Conservation (phyloP, 768 basidiomycete genomes). For the Boletus insuetus region DNA sequence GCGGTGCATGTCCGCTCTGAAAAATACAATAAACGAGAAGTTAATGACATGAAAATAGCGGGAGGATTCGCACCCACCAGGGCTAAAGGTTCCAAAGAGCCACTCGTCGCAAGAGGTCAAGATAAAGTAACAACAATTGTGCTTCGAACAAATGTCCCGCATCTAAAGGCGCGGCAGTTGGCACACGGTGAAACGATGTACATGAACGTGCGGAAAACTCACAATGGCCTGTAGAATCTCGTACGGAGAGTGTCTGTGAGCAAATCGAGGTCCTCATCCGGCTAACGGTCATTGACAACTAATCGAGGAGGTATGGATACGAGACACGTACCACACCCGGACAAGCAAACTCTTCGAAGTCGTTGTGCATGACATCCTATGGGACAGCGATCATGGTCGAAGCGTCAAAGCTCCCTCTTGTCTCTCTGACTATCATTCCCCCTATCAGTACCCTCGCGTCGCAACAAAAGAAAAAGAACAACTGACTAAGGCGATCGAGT, state of each 20-base stretch:
- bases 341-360: too few species aligned
- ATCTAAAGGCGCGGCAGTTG: constrained; percentile 4
- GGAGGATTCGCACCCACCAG: neutral
- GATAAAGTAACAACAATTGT: constrained; percentile 12
- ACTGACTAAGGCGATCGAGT: neutral
- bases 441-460: neutral
- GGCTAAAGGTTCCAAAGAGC: constrained; percentile 7
- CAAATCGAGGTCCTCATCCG: constrained; percentile 4
- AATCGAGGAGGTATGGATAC: too few species aligned
- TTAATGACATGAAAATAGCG: too few species aligned
- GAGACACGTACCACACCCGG: too few species aligned
- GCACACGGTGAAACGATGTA: neutral
- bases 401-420: neutral
- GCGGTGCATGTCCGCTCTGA: constrained; percentile 3
- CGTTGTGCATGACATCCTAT: too few species aligned
- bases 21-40: too few species aligned
- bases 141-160: constrained; percentile 12
- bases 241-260: neutral
- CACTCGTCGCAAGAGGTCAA: constrained; percentile 17
- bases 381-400: neutral
- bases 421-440: neutral
- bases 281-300: neutral
- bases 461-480: neutral
- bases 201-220: neutral
- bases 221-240: constrained; percentile 16